These are phyloP conservation scores for Isabelozyma rhagii DNA, from an alignment of 805 yeast species.

Conservation along the genomic window DNA sequence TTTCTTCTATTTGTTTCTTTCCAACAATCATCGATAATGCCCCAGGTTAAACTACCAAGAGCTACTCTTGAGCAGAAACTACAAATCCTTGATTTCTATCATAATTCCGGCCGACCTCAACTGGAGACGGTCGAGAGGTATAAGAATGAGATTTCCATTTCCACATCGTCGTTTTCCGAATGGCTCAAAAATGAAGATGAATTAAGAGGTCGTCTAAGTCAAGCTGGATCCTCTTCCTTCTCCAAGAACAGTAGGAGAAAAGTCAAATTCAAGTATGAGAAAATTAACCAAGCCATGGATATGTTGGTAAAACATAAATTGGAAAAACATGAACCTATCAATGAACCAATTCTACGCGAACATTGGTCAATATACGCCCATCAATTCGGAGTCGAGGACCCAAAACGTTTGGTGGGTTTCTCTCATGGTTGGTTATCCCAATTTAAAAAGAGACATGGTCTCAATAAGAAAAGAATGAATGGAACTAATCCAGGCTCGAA, in stretches of 20 bases:
- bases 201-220: constrained; percentile 42
- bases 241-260: constrained; percentile 40
- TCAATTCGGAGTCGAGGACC: constrained; percentile 56
- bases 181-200: constrained; percentile 58
- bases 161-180: constrained; percentile 59
- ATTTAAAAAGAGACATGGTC: constrained; percentile 57
- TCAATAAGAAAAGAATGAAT: constrained; percentile 32
- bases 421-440: constrained; percentile 65
- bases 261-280: constrained; percentile 52
- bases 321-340: constrained; percentile 44
- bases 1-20: too few relatives aligned
- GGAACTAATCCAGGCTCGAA: constrained; percentile 1
- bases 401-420: constrained; percentile 51
- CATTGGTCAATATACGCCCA: constrained; percentile 57
- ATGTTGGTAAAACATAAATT: constrained; percentile 44
- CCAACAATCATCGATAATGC: constrained; percentile 4
- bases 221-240: constrained; percentile 25
- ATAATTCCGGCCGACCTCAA: constrained; percentile 48
- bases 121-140: constrained; percentile 55
- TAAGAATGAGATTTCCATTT: constrained; percentile 48
- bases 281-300: constrained; percentile 60
- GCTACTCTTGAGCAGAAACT: constrained; percentile 61
- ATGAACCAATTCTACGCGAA: constrained; percentile 53
- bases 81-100: constrained; percentile 51
- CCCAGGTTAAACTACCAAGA: constrained; percentile 34